Conservation (phyloP, 129 eudicot genomes). For the Saposhnikovia divaricata region DNA sequence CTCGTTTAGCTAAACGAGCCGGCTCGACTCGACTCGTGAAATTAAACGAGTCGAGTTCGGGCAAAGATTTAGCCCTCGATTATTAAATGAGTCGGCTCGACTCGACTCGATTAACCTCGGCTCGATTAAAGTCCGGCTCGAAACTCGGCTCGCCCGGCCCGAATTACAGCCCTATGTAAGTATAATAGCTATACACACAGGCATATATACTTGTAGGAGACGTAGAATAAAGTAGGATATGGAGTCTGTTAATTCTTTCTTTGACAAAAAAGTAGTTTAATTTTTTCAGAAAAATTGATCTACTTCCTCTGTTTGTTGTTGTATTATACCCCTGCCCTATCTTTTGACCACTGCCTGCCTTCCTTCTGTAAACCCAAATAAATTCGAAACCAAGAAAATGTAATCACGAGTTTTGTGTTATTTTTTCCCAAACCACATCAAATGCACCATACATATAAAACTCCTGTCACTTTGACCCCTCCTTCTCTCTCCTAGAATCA, state of each 20-base stretch:
- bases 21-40: no score
- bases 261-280: background rate
- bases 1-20: no score
- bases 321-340: background rate
- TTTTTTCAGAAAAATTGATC: background rate
- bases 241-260: constrained; percentile 25
- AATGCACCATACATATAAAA: constrained; percentile 21
- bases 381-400: background rate
- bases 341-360: background rate
- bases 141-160: no score
- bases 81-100: no score
- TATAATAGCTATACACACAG: background rate
- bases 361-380: background rate
- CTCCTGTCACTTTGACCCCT: constrained; percentile 14
- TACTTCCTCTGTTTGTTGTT: background rate
- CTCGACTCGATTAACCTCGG: no score
- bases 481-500: constrained; percentile 19
- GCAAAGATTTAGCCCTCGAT: no score
- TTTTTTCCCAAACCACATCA: constrained; percentile 15
- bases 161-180: no score
- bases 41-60: no score
- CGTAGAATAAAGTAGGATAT: constrained; percentile 7
- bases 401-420: constrained; percentile 19
- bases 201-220: background rate
- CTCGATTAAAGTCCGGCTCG: no score